These are phyloP conservation scores for Sonneratia alba DNA, from an alignment of 345 rosid genomes.

Conservation along the genomic window DNA sequence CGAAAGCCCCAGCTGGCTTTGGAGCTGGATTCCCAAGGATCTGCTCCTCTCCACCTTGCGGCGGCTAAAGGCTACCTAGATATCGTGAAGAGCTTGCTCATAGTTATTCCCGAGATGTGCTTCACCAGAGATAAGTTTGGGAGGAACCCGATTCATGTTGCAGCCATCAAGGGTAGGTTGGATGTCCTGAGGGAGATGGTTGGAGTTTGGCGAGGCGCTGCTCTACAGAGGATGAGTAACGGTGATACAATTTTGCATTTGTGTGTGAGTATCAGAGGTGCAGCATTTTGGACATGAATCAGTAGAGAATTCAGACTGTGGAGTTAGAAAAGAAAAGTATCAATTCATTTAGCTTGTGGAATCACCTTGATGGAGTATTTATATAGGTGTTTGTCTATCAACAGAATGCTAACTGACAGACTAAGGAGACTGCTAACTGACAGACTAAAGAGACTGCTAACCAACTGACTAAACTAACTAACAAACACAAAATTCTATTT, in stretches of 20 bases:
- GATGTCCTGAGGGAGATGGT: slow-evolving; percentile 9
- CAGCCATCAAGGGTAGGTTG: slow-evolving; percentile 14
- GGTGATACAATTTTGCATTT: slow-evolving; percentile 7
- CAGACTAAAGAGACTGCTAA: too few relatives aligned
- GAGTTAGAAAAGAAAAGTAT: too few relatives aligned
- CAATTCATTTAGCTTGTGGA: too few relatives aligned
- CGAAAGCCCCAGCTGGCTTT: slow-evolving; percentile 8
- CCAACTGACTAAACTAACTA: too few relatives aligned
- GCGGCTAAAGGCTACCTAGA: slow-evolving; percentile 8
- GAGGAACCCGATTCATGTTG: slow-evolving; percentile 16
- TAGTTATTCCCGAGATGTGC: not conserved
- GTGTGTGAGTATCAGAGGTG: slow-evolving; percentile 5
- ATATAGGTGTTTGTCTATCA: too few relatives aligned
- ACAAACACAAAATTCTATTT: too few relatives aligned
- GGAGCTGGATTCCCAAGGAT: slow-evolving; percentile 8
- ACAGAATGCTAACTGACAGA: too few relatives aligned
- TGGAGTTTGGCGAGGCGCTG: not conserved
- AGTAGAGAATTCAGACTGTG: too few relatives aligned
- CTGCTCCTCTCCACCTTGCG: slow-evolving; percentile 17
- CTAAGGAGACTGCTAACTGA: too few relatives aligned
- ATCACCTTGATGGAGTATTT: too few relatives aligned
- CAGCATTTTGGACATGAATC: too few relatives aligned
- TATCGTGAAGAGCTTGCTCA: slow-evolving; percentile 8
- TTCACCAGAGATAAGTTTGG: slow-evolving; percentile 10
- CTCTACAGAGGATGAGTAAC: not conserved